Base-by-base conservation (phyloP, 1,284 basidiomycete genomes). In the Pisolithus thermaeus region DNA sequence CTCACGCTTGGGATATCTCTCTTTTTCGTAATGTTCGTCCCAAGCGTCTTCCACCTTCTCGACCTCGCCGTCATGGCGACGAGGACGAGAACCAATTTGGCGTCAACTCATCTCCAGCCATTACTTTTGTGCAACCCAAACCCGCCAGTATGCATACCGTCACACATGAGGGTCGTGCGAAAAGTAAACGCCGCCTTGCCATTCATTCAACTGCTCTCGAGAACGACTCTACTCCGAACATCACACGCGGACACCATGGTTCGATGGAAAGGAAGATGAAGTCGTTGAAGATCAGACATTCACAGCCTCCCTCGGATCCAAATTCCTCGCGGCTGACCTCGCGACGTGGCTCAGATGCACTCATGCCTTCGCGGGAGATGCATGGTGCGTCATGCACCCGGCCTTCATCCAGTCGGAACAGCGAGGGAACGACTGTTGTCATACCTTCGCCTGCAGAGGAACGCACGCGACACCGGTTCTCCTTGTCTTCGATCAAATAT, bases 1-100 rank as follows among this genome's bases (percentile, higher is more conserved):
- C 58, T 74, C 40, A 64, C 67, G 11, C 69, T 63, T 35, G 75
- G 75, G 48, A 67, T 81, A 23, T 73, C 78, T 73, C 74, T 18
- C 59, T 81, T 39, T 69, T 80, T 30, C 74, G 74, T n/a, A 70
- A 66, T 22, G 70, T 72, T 44, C 67, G 69, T 22, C 62, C 70
- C 8, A 65, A 70, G 46, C 68, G 73, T 50, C 59, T 71, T n/a
- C 62, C 73, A 50, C 68, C 70, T n/a, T 61, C 59, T 25, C 42
- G 50, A 48, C 37, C 42, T 51, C 56, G 58, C 18, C 54, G 56
- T 12, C 59, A 61, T 28, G 56, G 61, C 18, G 60, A 64, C 5
- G 62, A 64, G 23, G 58, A 65, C 37, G 61, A 63, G 37, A 55
- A 66, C 46, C 30, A 40, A 20, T 58, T 69, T 11, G 74, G 69